Percentiles rank a stretch among this genome's conserved stretches.
Evolutionary conservation across 2,329 filamentous ascomycete species (phyloP).

Genomic region (Neonectria neomacrospora): DNA sequence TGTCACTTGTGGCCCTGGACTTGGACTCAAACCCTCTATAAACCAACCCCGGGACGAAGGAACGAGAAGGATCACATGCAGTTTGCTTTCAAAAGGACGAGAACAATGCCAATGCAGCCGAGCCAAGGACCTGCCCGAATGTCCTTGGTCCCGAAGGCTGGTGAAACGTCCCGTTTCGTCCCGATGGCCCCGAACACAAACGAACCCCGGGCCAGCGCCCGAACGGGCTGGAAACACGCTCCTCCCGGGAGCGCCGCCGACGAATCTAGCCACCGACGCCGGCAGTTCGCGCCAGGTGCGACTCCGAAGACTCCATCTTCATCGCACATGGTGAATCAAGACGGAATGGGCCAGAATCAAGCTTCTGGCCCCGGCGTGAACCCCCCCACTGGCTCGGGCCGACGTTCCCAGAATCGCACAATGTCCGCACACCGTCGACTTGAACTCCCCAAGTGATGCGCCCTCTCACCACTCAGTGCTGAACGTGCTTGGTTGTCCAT

Average conservation of each 20-base stretch:
- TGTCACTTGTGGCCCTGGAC: neutral
- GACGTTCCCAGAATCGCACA: constrained; percentile 16
- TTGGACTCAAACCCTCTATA: neutral
- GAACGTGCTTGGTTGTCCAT: constrained; percentile 3
- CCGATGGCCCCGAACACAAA: neutral
- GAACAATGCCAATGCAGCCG: neutral
- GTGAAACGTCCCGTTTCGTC: neutral
- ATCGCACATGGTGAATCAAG: constrained; percentile 3
- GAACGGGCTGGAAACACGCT: neutral
- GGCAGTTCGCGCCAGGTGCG: constrained; percentile 4
- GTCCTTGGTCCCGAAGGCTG: neutral
- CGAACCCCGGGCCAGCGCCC: neutral
- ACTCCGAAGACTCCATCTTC: neutral
- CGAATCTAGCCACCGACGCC: neutral
- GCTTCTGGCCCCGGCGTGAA: constrained; percentile 10
- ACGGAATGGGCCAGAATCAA: neutral
- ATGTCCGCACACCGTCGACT: constrained; percentile 8
- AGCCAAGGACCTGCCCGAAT: neutral
- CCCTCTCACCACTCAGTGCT: constrained; percentile 3
- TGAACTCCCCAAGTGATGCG: neutral
- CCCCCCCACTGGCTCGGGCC: constrained; percentile 19
- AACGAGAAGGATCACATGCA: neutral
- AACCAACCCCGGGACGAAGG: neutral
- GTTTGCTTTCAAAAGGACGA: neutral
- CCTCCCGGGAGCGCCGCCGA: neutral